Base-by-base conservation (phyloP, 2,329 filamentous ascomycete species). In the Mycogone perniciosa region DNA sequence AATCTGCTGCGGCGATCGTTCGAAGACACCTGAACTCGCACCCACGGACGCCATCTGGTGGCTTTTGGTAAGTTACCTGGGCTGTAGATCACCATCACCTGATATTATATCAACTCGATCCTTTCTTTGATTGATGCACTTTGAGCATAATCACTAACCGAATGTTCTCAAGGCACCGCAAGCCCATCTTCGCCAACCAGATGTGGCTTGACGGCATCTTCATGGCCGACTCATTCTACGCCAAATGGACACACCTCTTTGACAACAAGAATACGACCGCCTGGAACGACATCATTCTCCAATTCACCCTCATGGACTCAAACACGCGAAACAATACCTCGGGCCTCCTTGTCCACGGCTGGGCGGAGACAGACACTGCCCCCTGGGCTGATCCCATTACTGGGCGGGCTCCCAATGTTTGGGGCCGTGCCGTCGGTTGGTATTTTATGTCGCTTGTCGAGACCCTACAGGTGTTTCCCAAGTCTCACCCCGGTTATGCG, bases 191-290 rank as follows among this genome's bases (percentile, higher is more conserved):
- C 54, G 68, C 67, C 13, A 70, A 78, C 54, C 75, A 81, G 59
- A 80, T 80, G 77, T 81, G 78, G 77, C 68, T 81, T 0, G 76
- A 80, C 55, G 79, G 79, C 1, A 75, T 76, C 26, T 78, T 69
- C 62, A 77, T 77, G 74, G 71, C 72, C 2, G 69, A 72, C 39
- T 62, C 64, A 1, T 74, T 74, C 59, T 74, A 73, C 43, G 69
- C 71, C 2, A 59, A 59, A 33, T 75, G 69, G 59, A 70, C 68
- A 4, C 55, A 57, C 6, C 50, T 64, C n/a, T 73, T 71, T 49
- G 65, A 73, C 10, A 52, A 54, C 1, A 56, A 59, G 30, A 72
- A 72, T 53, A 57, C 58, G 7, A 67, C 70, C 0, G 75, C 71
- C 5, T 73, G 71, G 64, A 62, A 72, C 43, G 73, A 78, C 37